These are phyloP conservation scores for Phylloporus sp. DNA, from an alignment of 768 basidiomycete genomes.

Conservation along the genomic window DNA sequence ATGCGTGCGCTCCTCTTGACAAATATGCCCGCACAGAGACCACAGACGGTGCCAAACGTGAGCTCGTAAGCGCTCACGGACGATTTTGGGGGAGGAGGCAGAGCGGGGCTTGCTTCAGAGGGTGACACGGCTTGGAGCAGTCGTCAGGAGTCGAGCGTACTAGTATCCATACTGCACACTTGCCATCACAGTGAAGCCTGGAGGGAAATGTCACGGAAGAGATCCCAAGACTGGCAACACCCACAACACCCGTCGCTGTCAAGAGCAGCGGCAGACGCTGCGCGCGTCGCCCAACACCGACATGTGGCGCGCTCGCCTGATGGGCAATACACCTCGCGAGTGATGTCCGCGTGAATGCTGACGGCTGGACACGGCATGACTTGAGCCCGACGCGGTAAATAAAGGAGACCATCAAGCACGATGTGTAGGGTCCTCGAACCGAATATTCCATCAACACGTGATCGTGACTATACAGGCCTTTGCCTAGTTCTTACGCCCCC, in stretches of 20 bases:
- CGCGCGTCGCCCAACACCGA: conserved; percentile 1
- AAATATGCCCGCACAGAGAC: conserved; percentile 89
- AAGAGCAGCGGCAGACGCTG: conserved; percentile 17
- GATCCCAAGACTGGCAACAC: conserved; percentile 46
- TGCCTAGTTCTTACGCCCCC: conserved; percentile 1
- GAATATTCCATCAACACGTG: conserved; percentile 13
- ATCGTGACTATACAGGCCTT: conserved; percentile 18
- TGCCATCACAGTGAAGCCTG: conserved; percentile 53
- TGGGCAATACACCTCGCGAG: conserved; percentile 2
- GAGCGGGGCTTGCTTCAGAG: conserved; percentile 6
- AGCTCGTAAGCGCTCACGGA: conserved; percentile 78
- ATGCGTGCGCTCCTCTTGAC: conserved; percentile 91
- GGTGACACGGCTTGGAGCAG: conserved; percentile 8
- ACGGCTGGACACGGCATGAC: conserved; percentile 2
- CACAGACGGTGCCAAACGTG: conserved; percentile 83
- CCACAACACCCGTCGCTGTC: conserved; percentile 34
- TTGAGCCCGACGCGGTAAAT: conserved; percentile 20
- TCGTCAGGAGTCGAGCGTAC: conserved; percentile 1
- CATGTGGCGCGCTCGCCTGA: neutral
- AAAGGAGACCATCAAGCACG: conserved; percentile 9
- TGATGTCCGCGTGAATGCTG: neutral
- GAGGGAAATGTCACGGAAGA: conserved; percentile 31
- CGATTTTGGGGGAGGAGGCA: conserved; percentile 58
- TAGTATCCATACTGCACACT: conserved; percentile 11
- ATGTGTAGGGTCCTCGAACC: neutral